Base-by-base conservation (phyloP, 176 grass and related monocot genomes). In the Eragrostis nindensis region DNA sequence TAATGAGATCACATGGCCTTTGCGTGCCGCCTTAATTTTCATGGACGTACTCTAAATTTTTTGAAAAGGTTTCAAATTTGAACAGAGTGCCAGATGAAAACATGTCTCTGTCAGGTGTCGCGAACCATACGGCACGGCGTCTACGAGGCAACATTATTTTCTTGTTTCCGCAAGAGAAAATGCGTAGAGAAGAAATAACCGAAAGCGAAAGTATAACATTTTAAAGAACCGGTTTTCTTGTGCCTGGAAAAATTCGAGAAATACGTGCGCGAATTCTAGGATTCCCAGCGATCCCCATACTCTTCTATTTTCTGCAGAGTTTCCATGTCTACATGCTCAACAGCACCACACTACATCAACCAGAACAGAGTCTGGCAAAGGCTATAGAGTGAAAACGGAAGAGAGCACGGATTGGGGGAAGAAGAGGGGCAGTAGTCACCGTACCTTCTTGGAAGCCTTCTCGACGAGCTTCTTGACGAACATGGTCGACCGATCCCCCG, bases 391-490 rank as follows among this genome's bases (percentile, higher is more conserved):
- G 62, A 38, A 27, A 75, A 64, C 27, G 21, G 32, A 27, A 55
- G 41, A n/a, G n/a, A 42, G 50, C 45, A 53, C 75, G 12, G 68
- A 14, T 5, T 12, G 46, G 38, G 42, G 50, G 6, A 36, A 68
- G 59, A n/a, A 64, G 65, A 9, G 25, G 24, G 40, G 47, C 26
- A 0, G 69, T 11, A 18, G 57, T 5, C 2, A 30, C 11, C 18
- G 61, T 78, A 94, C 94, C 94, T 97, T 92, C 86, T 66, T 94
- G 75, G 94, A 91, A 42, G 91, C 94, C 85, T 83, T 90, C 87
- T 90, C 91, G 30, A 94, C 89, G 48, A 91, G 86, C 87, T 97
- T 94, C 81, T 83, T 97, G 65, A 93, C 74, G 78, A 91, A 97
- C 94, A 91, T 91, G 86, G 71, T 30, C 10, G 70, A 70, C 54